These are phyloP conservation scores for Flaveria robusta DNA, from an alignment of 129 eudicot species.

Conservation along the genomic window DNA sequence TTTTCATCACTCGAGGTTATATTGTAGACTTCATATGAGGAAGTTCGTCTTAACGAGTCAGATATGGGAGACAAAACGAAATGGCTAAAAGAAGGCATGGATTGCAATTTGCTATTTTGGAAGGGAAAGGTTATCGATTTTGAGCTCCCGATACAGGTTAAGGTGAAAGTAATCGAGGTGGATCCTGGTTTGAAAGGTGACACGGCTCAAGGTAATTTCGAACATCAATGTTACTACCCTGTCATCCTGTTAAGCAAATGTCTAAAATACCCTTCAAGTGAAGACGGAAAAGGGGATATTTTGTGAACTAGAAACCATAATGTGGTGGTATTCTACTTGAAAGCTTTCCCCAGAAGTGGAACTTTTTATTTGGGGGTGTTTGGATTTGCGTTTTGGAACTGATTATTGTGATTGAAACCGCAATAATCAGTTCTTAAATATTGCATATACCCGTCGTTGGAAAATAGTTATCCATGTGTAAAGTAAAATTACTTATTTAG, in stretches of 20 bases:
- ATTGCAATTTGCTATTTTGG: slow-evolving; percentile 92
- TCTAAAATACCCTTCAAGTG: slow-evolving; percentile 8
- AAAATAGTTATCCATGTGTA: no score
- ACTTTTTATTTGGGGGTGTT: background rate
- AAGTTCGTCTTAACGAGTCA: slow-evolving; percentile 73
- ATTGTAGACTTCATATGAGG: slow-evolving; percentile 74
- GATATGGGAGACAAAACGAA: slow-evolving; percentile 82
- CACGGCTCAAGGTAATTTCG: slow-evolving; percentile 70
- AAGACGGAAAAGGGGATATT: background rate
- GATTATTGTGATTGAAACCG: no score
- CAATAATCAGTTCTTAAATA: no score
- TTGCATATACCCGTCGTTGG: no score
- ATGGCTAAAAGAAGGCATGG: slow-evolving; percentile 99
- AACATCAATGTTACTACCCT: background rate
- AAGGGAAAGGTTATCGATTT: slow-evolving; percentile 87
- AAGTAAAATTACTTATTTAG: background rate
- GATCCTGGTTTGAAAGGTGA: slow-evolving; percentile 94
- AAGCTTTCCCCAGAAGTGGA: background rate
- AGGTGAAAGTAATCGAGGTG: slow-evolving; percentile 63
- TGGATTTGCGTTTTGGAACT: background rate
- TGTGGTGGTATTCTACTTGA: background rate
- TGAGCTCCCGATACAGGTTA: slow-evolving; percentile 82
- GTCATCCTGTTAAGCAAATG: background rate
- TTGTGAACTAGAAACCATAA: background rate
- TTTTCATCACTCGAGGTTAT: background rate